Conservation (phyloP, 192 early-diverging fungal species). For the Coemansia sp. region DNA sequence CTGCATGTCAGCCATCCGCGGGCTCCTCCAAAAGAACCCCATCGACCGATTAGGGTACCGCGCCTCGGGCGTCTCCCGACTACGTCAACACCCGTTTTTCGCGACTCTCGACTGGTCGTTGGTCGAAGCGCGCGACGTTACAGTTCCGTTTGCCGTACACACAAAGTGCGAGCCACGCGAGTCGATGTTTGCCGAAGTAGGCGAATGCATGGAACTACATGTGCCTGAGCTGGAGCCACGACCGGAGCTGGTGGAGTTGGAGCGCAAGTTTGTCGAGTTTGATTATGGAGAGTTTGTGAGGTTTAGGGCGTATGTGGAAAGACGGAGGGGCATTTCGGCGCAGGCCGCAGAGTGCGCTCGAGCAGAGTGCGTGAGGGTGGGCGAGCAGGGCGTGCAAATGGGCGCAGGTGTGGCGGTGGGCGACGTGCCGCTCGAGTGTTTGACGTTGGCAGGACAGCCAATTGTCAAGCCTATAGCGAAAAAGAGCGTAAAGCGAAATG, state of each 20-base stretch:
- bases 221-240: constrained; percentile 66
- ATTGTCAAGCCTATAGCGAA: background rate
- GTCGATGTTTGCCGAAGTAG: constrained; percentile 65
- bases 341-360: constrained; percentile 4
- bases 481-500: too few species aligned
- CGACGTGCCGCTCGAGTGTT: constrained; percentile 18
- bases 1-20: constrained; percentile 66
- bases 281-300: constrained; percentile 72
- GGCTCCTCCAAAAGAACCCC: constrained; percentile 70
- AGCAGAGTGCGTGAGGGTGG: background rate
- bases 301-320: constrained; percentile 42
- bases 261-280: constrained; percentile 71
- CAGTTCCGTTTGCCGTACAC: constrained; percentile 68
- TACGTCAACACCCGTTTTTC: constrained; percentile 81
- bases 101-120: constrained; percentile 69
- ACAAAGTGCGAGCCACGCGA: background rate
- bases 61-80: constrained; percentile 60
- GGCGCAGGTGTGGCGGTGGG: background rate
- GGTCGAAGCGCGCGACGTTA: constrained; percentile 63
- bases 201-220: constrained; percentile 64
- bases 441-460: constrained; percentile 20
- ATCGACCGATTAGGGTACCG: constrained; percentile 71
- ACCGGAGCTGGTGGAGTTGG: constrained; percentile 39
- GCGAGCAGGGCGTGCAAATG: background rate
- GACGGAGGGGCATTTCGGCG: constrained; percentile 9